These are phyloP conservation scores for Macrophomina phaseolina DNA, from an alignment of 2,329 filamentous ascomycete genomes.

Conservation along the genomic window DNA sequence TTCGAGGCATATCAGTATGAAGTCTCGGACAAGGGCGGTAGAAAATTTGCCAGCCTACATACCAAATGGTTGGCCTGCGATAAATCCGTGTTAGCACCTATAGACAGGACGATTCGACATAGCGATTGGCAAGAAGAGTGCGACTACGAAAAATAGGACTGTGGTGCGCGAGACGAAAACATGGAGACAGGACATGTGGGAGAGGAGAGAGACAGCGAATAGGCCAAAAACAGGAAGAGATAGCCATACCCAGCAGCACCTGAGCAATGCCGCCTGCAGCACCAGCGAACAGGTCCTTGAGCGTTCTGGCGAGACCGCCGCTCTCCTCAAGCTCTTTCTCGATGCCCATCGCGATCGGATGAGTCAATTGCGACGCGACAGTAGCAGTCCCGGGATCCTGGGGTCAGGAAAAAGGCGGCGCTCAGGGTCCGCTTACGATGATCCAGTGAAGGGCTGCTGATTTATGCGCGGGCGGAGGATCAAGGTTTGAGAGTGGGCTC, in stretches of 20 bases:
- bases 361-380: slow-evolving; percentile 4
- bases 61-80: slow-evolving; percentile 70
- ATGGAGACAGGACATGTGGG: too few relatives aligned
- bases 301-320: slow-evolving; percentile 51
- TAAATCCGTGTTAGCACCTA: background rate
- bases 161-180: background rate
- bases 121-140: background rate
- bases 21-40: slow-evolving; percentile 7
- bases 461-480: slow-evolving; percentile 8
- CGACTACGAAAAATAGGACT: too few relatives aligned
- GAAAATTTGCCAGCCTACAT: slow-evolving; percentile 37
- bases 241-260: slow-evolving; percentile 82
- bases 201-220: background rate
- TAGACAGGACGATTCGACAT: background rate
- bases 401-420: slow-evolving; percentile 2
- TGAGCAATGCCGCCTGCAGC: slow-evolving; percentile 92
- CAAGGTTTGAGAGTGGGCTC: slow-evolving; percentile 19
- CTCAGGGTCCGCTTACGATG: background rate
- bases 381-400: background rate
- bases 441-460: slow-evolving; percentile 23
- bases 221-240: background rate
- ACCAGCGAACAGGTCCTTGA: slow-evolving; percentile 90
- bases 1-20: slow-evolving; percentile 32
- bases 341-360: slow-evolving; percentile 34
- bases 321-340: slow-evolving; percentile 48